Base-by-base conservation (phyloP, 345 rosid species). In the Garcia nutans region DNA sequence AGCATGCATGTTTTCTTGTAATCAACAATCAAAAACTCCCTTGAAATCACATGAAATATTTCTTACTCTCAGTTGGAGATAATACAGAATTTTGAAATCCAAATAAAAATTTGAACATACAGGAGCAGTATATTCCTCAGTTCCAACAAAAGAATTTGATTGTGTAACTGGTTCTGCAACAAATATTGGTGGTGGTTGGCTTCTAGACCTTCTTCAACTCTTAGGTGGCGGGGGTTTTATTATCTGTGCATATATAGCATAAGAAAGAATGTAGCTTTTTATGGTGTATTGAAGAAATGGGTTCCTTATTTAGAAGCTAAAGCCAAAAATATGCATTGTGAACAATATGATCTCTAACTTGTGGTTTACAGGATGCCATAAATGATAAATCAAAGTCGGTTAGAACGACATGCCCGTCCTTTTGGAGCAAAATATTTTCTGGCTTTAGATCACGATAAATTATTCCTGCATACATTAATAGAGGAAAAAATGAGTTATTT, bases 71-170 rank as follows among this genome's bases (percentile, higher is more conserved):
- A 37, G 7, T 37, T 37, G 6, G 41, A 37, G 41, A 37, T 4
- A 37, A 37, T 37, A 37, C 41, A 37, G 41, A 37, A 37, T 37
- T 33, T 37, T 59, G 45, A 65, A 78, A 70, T 22, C 61, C 23
- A 68, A 10, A 69, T 3, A 23, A 5, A 4, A 76, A 76, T 10
- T 77, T 74, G 68, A 81, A 57, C 88, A 24, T 93, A 96, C 99
- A 20, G 99, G 99, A 45, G 99, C 96, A 79, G 93, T 96, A 80
- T 96, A 96, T 83, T 96, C 98, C 86, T 93, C 97, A 31, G 97
- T 96, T 76, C 99, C 99, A 54, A 96, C 97, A 75, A 93, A 96
- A 16, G 99, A 96, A 86, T 93, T 96, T 42, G 98, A 93, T 77
- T 80, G 88, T 26, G 91, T 8, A n/a, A 19, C 57, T 67, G 98